Base-by-base conservation (phyloP, 2,329 filamentous ascomycete genomes). In the Calonectria henricotiae region DNA sequence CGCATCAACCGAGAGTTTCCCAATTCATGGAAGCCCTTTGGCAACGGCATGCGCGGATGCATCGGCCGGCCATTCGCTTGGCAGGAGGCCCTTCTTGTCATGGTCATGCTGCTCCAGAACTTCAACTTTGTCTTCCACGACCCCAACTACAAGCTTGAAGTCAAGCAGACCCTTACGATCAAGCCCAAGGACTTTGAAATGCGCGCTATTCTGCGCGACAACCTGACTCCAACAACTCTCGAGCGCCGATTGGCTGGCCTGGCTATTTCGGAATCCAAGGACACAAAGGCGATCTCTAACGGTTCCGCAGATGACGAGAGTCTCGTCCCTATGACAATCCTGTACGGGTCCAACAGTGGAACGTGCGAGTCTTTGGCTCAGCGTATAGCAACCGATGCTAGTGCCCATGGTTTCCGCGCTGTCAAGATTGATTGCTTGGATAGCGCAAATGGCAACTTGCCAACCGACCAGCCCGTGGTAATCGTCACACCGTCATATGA, bases 31-130 rank as follows among this genome's bases (percentile, higher is more conserved):
- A 92, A 93, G 81, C 92, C 93, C 7, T 95, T 94, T 75, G 93
- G 93, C 1, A 92, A 92, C 70, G 92, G 92, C 3, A 85, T 87
- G 73, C 84, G 93, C 62, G 91, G 84, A 1, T 95, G 92, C 76
- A 94, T 94, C 71, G 93, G 93, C 2, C 85, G 92, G 1, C 86
- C 89, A 0, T 94, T 94, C 78, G 92, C 93, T 1, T 92, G 90
- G 90, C 92, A 95, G 78, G 93, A 95, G 81, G 86, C 88, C 1
- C 78, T 92, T 7, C 82, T 93, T 0, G 86, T 87, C 12, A 84
- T 90, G 74, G 88, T 89, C 0, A 86, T 92, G 74, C 78, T 93
- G 8, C 82, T 94, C 65, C 92, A 94, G 75, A 92, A 91, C 75
- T 94, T 94, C 82, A 88, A 93, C 74, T 89, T 94, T 71, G 84